Evolutionary conservation across 1,284 basidiomycete genomes (phyloP).

Genomic region (Cutaneotrichosporon dermatis): DNA sequence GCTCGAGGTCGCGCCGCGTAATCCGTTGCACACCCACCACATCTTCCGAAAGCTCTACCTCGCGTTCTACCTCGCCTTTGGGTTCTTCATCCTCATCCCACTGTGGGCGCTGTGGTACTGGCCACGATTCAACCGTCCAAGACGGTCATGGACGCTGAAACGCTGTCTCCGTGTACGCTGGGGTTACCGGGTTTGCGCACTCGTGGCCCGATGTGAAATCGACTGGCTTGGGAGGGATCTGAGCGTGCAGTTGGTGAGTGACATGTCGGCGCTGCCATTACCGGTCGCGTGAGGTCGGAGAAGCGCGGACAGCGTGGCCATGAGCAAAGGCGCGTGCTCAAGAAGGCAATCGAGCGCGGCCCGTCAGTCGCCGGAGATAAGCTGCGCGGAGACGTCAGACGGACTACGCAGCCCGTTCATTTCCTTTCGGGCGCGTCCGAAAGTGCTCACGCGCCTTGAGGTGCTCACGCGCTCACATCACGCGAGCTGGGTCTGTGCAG

Average conservation of each 20-base stretch:
- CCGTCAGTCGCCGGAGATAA: too few species aligned
- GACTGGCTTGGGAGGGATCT: slow-evolving; percentile 41
- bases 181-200: slow-evolving; percentile 29
- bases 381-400: too few species aligned
- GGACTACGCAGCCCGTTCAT: too few species aligned
- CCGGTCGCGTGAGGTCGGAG: slow-evolving; percentile 2
- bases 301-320: background rate
- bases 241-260: slow-evolving; percentile 27
- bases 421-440: too few species aligned
- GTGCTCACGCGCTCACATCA: background rate
- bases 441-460: background rate
- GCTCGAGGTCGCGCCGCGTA: slow-evolving; percentile 29
- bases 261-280: slow-evolving; percentile 1
- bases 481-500: background rate
- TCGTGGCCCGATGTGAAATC: slow-evolving; percentile 42
- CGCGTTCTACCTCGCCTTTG: slow-evolving; percentile 31
- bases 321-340: too few species aligned
- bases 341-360: background rate
- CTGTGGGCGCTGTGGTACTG: slow-evolving; percentile 35
- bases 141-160: slow-evolving; percentile 33
- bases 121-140: slow-evolving; percentile 28
- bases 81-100: slow-evolving; percentile 34
- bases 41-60: slow-evolving; percentile 39
- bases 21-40: slow-evolving; percentile 28
- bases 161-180: slow-evolving; percentile 38